A percentile compares a stretch with the other conserved stretches of the same genome.
phyloP scores from a whole-genome alignment of 176 grass and related monocot genomes.

The Bonia amplexicaulis region DNA sequence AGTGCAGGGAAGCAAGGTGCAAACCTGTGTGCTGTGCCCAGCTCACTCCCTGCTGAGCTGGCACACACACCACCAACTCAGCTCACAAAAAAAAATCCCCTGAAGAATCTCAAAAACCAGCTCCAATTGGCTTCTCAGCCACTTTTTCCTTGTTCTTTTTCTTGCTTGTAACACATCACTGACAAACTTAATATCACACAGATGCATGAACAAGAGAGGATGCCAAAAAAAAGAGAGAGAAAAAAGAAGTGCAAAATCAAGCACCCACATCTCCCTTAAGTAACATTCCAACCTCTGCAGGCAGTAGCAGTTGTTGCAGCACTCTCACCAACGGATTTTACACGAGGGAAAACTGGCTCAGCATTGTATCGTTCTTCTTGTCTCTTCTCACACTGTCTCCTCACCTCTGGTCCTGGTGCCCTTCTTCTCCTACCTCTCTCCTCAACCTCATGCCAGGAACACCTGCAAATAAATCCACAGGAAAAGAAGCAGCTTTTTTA shows the following conservation, averaged over 20 bases:
- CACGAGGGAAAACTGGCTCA: slow-evolving; percentile 49
- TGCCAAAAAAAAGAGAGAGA: background rate
- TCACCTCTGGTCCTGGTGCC: slow-evolving; percentile 39
- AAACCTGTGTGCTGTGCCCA: slow-evolving; percentile 33
- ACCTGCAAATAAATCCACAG: slow-evolving; percentile 28
- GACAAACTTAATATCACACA: slow-evolving; percentile 54
- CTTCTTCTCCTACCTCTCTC: slow-evolving; percentile 3
- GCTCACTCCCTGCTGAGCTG: slow-evolving; percentile 53
- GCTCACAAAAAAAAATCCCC: slow-evolving; percentile 25
- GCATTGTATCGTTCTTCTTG: slow-evolving; percentile 18
- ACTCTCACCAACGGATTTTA: slow-evolving; percentile 49
- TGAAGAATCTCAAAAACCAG: slow-evolving; percentile 20
- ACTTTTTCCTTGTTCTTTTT: slow-evolving; percentile 18
- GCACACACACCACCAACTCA: slow-evolving; percentile 27
- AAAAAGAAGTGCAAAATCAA: slow-evolving; percentile 26
- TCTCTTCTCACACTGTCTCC: background rate
- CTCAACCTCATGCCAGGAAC: slow-evolving; percentile 27
- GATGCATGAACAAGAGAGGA: slow-evolving; percentile 30
- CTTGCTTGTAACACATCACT: slow-evolving; percentile 40
- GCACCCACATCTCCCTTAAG: slow-evolving; percentile 41
- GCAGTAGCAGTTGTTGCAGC: slow-evolving; percentile 32
- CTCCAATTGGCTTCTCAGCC: slow-evolving; percentile 11
- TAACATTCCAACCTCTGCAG: slow-evolving; percentile 40
- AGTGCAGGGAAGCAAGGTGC: background rate
- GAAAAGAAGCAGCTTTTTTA: slow-evolving; percentile 25